These are phyloP conservation scores for Trichoderma brevicompactum DNA, from an alignment of 2,329 filamentous ascomycete species.

Conservation along the genomic window DNA sequence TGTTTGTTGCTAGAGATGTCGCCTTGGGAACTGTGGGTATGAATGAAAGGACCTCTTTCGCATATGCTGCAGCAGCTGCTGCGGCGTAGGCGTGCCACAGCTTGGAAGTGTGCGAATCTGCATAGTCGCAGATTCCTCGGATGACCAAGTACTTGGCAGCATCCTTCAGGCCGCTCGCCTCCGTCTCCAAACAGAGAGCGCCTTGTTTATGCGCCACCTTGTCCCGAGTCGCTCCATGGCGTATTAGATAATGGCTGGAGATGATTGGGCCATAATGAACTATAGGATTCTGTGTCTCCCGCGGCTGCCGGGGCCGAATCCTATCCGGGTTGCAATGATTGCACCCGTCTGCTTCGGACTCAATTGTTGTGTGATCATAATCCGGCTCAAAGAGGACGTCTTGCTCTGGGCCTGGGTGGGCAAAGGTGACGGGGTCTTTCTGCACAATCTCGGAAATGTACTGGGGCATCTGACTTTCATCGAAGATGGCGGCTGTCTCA, in stretches of 20 bases:
- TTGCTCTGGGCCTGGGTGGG: constrained; percentile 7
- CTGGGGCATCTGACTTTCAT: constrained; percentile 8
- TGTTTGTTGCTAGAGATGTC: constrained; percentile 10
- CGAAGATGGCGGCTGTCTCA: constrained; percentile 14
- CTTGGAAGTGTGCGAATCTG: constrained; percentile 8
- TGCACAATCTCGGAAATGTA: constrained; percentile 1
- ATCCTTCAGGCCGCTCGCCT: not conserved
- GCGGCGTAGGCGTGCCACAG: constrained; percentile 14
- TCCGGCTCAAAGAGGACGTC: constrained; percentile 13
- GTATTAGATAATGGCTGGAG: not conserved
- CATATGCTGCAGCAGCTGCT: not conserved
- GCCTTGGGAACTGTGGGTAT: not conserved
- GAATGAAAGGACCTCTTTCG: constrained; percentile 15
- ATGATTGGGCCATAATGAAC: constrained; percentile 7
- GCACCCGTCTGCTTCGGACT: constrained; percentile 8
- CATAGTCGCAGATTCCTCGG: constrained; percentile 14
- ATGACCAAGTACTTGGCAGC: constrained; percentile 8
- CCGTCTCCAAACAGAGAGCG: constrained; percentile 16
- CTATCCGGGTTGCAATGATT: constrained; percentile 2
- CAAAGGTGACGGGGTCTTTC: constrained; percentile 7
- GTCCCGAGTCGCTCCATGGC: constrained; percentile 3
- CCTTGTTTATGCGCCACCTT: constrained; percentile 6
- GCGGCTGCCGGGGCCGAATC: constrained; percentile 7
- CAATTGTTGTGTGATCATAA: not conserved
- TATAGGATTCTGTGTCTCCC: not conserved